A percentile compares a stretch with the other conserved stretches of the same genome.
These are phyloP conservation scores for Colletotrichum lentis DNA, from an alignment of 2,329 filamentous ascomycete genomes.

Conservation along the genomic window DNA sequence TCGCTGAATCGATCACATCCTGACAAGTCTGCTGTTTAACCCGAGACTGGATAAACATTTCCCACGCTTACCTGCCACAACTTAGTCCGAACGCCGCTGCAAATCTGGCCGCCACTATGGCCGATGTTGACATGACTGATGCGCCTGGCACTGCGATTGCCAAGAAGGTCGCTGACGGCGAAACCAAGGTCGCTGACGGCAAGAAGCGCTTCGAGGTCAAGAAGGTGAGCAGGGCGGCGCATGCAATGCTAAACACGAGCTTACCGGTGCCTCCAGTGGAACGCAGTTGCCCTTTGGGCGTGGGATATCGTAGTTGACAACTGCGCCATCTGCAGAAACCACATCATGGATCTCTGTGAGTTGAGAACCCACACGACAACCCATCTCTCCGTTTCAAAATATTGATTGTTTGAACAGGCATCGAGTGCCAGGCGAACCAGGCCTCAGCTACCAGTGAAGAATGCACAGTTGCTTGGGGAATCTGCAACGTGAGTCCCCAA, in stretches of 20 bases:
- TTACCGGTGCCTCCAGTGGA: slow-evolving; percentile 73
- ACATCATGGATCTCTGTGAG: slow-evolving; percentile 98
- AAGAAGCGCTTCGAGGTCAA: slow-evolving; percentile 99
- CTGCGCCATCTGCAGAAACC: slow-evolving; percentile 98
- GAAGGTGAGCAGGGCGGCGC: slow-evolving; percentile 70
- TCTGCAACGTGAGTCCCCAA: slow-evolving; percentile 87
- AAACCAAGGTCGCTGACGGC: slow-evolving; percentile 64
- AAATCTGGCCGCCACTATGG: slow-evolving; percentile 65
- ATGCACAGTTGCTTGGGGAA: slow-evolving; percentile 98
- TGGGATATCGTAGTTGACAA: slow-evolving; percentile 99
- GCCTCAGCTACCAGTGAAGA: slow-evolving; percentile 96
- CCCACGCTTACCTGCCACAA: slow-evolving; percentile 3
- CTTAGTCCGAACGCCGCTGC: neutral
- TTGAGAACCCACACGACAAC: slow-evolving; percentile 21
- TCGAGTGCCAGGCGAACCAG: slow-evolving; percentile 98
- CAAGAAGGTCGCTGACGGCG: slow-evolving; percentile 62
- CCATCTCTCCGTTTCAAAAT: neutral
- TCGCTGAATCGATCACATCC: neutral
- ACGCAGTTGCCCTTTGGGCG: slow-evolving; percentile 96
- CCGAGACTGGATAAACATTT: neutral
- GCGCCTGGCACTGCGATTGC: slow-evolving; percentile 65
- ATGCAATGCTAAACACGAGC: slow-evolving; percentile 8
- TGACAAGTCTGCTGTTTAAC: neutral
- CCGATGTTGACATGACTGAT: slow-evolving; percentile 97
- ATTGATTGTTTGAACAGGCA: slow-evolving; percentile 63